Evolutionary conservation across 257 asterid genomes (phyloP), one percentile per base, ranked within the genome.

Genomic region (Forsythia viridissima): DNA sequence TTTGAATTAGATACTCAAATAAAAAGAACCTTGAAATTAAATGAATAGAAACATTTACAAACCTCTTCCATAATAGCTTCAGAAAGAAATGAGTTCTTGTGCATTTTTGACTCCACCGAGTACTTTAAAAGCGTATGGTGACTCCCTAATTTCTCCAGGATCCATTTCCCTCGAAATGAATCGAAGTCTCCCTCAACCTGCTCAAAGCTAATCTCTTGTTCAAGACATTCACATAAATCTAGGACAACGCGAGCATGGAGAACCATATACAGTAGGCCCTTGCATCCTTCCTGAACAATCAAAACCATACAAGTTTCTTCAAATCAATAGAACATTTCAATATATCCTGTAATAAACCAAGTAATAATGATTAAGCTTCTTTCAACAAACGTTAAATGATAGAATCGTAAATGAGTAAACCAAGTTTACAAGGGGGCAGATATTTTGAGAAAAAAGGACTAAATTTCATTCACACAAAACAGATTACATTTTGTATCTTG

Each of bases 11-110:
- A 44, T 44, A 10, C 51, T 44, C 61, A 12, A 51, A 51, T 51
- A 16, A 15, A 48, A 51, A 51, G 34, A 57, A 57, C 18, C 24
- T 57, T 6, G 30, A n/a, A 72, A 72, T 34, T 24, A 65, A 36
- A 6, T 3, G 30, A 73, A 48, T 43, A 78, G 76, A 43, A 74
- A 65, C 8, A 39, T 57, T 41, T 39, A 79, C 88, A 51, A 81
- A 94, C 98, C 97, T 94, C 99, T 88, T 94, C 99, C 98, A 94
- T 89, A 39, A 94, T 94, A 80, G 94, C 98, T 87, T 93, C 99
- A 4, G 99, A 93, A 86, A 94, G 98, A 82, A 93, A 89, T 5
- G 97, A 94, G 84, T 94, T 90, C 83, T 92, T 90, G 79, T 83
- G 97, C 97, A 94, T 94, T 86, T 90, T 94, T 16, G 97, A 93